Evolutionary conservation across 495 filamentous ascomycete species (phyloP).

Genomic region (Penicillium longicatenatum): DNA sequence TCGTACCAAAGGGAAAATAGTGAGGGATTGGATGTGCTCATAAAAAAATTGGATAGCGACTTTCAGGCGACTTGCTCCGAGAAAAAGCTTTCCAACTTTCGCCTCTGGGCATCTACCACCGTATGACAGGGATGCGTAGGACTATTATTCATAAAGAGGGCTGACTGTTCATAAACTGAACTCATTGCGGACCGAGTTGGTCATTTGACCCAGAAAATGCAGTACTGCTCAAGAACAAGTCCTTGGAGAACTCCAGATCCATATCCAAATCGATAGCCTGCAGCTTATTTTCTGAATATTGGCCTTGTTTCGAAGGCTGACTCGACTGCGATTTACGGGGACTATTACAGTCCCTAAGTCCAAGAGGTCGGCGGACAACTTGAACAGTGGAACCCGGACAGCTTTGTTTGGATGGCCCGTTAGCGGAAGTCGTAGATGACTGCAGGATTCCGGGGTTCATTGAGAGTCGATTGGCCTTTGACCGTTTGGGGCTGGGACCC

Average conservation of each 20-base stretch:
- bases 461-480: slow-evolving; percentile 23
- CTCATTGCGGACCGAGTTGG: slow-evolving; percentile 8
- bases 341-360: slow-evolving; percentile 31
- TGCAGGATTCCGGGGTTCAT: neutral
- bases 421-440: neutral
- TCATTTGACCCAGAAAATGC: slow-evolving; percentile 33
- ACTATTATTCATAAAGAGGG: neutral
- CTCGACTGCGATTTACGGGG: slow-evolving; percentile 25
- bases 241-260: slow-evolving; percentile 44
- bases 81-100: too few relatives aligned
- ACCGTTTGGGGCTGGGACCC: slow-evolving; percentile 33
- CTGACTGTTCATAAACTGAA: neutral
- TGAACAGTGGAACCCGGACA: neutral
- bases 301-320: neutral
- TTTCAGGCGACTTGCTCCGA: too few relatives aligned
- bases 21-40: too few relatives aligned
- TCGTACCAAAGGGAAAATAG: too few relatives aligned
- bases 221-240: slow-evolving; percentile 40
- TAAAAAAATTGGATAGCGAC: too few relatives aligned
- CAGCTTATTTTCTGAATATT: slow-evolving; percentile 24
- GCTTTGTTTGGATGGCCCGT: neutral
- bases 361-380: slow-evolving; percentile 21
- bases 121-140: too few relatives aligned
- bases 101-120: too few relatives aligned
- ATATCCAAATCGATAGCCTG: slow-evolving; percentile 37